Base-by-base conservation (phyloP, 2,329 filamentous ascomycete genomes). In the Sarocladiaceae sp. region DNA sequence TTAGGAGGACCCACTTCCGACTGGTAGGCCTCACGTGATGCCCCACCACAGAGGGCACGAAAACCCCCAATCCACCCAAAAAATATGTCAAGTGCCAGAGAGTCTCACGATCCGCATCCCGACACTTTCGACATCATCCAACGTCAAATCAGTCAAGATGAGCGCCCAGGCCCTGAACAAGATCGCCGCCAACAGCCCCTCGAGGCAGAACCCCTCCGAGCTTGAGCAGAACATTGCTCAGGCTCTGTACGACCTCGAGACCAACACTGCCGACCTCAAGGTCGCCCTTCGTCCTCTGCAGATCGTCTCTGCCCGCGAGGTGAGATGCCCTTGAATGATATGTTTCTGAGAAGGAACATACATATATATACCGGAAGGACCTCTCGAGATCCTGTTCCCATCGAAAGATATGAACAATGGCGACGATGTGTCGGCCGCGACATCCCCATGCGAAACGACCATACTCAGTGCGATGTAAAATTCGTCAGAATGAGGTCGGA, bases 241-340 rank as follows among this genome's bases (percentile, higher is more conserved):
- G 78, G 94, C 94, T 79, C 90, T 99, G 63, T 95, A 88, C 83
- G 94, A 99, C 72, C 90, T 99, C 78, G 94, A 99, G 90, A 92
- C 86, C 82, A 97, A 97, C 87, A 96, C 94, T 72, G 82, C 91
- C 75, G 94, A 99, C 79, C 89, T 99, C 79, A 96, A 93, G 88
- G 84, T 84, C 71, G 88, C 91, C 66, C 88, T 99, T 73, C 88
- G 94, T 72, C 94, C 94, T 76, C 87, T 99, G 78, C 94, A 99
- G 85, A 92, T 99, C 78, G 90, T 95, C 75, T 96, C 90, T 79
- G 94, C 94, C 74, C 90, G 92, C 78, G 94, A 99, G 93, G 94
- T 99, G 88, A 91, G 91, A 86, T 59, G 26, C 28, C 61, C 68
- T 59, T 68, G 63, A 65, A 62, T 58, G 40, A 44, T 22, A 23